phyloP scores from a whole-genome alignment of 2,329 filamentous ascomycete genomes.

The Paraphoma sp. region DNA sequence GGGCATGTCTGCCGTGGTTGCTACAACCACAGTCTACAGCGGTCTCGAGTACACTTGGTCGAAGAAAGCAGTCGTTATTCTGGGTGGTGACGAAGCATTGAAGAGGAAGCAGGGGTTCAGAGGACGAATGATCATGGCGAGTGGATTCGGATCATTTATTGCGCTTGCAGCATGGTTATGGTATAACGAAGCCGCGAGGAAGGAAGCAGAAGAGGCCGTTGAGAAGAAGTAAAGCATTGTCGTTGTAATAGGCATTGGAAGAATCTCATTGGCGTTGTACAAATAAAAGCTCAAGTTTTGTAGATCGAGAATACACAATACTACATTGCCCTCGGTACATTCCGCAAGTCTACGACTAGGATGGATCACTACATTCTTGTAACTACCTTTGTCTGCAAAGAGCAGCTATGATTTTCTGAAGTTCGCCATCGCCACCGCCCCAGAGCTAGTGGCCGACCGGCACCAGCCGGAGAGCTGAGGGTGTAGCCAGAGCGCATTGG shows the following conservation, averaged over 20 bases:
- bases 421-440: too few relatives aligned
- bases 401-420: too few relatives aligned
- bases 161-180: slow-evolving; percentile 45
- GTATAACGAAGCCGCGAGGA: slow-evolving; percentile 21
- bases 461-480: too few relatives aligned
- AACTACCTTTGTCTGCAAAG: too few relatives aligned
- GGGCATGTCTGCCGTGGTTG: slow-evolving; percentile 76
- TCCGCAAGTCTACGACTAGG: too few relatives aligned
- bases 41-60: slow-evolving; percentile 90
- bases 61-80: slow-evolving; percentile 89
- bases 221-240: slow-evolving; percentile 1
- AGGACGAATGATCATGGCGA: slow-evolving; percentile 56
- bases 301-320: not conserved
- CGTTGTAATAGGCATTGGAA: too few relatives aligned
- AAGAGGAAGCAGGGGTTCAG: slow-evolving; percentile 57
- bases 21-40: slow-evolving; percentile 89
- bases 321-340: too few relatives aligned
- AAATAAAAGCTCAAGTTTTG: too few relatives aligned
- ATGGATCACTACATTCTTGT: too few relatives aligned
- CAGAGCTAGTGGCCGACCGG: too few relatives aligned
- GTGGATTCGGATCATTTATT: slow-evolving; percentile 55
- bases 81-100: slow-evolving; percentile 59
- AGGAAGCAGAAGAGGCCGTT: slow-evolving; percentile 12
- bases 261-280: too few relatives aligned
- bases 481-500: too few relatives aligned